Percentiles rank a stretch among this genome's conserved stretches.
Conservation (phyloP, 176 grass and related monocot species). For the Elaeis guineensis region DNA sequence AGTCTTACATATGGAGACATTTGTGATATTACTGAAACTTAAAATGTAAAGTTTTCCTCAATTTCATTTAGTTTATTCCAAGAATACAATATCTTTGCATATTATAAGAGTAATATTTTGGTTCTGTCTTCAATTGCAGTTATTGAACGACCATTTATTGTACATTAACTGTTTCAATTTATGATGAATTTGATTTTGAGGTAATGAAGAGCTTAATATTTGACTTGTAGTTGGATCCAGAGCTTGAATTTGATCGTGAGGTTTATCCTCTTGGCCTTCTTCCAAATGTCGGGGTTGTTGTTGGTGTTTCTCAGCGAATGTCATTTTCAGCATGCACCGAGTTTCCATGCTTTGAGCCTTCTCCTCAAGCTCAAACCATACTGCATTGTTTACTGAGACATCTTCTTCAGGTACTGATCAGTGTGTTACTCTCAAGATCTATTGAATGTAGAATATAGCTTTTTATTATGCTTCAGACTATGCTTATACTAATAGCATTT, state of each 20-base stretch:
- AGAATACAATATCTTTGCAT: no score
- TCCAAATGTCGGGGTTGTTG: conserved; percentile 87
- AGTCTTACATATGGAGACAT: no score
- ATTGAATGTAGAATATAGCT: no score
- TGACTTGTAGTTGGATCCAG: conserved; percentile 83
- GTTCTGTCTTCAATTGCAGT: no score
- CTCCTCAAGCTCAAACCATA: conserved; percentile 96
- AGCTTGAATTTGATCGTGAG: conserved; percentile 97
- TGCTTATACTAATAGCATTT: no score
- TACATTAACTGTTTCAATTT: neutral
- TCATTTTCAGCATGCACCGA: conserved; percentile 84
- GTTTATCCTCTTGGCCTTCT: conserved; percentile 98
- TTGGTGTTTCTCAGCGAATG: conserved; percentile 92
- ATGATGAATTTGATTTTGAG: neutral
- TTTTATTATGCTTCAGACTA: no score
- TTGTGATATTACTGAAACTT: no score
- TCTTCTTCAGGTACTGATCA: conserved; percentile 74
- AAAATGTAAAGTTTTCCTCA: no score
- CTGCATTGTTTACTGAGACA: conserved; percentile 91
- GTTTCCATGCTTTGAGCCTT: conserved; percentile 96
- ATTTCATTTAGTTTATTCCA: no score
- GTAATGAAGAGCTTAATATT: neutral
- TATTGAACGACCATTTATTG: neutral
- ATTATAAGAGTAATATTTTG: no score
- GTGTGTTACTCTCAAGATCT: conserved; percentile 1